Percentiles rank a stretch among this genome's conserved stretches.
Conservation (phyloP, 768 basidiomycete species). For the Tulasnella sp. region DNA sequence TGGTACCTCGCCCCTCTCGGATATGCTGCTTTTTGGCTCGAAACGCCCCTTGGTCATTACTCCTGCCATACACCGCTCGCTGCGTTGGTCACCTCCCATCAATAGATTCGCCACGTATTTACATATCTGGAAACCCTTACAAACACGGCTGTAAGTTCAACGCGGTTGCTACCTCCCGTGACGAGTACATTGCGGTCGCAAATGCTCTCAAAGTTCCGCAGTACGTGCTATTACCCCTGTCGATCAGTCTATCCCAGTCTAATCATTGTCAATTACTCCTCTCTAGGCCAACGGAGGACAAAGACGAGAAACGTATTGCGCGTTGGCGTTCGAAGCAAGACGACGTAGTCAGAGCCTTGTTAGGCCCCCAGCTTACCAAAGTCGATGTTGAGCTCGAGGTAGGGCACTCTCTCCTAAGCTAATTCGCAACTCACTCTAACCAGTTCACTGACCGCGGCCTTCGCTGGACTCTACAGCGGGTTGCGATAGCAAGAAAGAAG, state of each 20-base stretch:
- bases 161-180: constrained; percentile 55
- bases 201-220: constrained; percentile 43
- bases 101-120: constrained; percentile 74
- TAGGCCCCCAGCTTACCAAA: constrained; percentile 45
- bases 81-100: not conserved
- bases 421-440: not conserved
- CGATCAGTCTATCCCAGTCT: not conserved
- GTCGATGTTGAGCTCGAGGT: constrained; percentile 63
- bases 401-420: constrained; percentile 29
- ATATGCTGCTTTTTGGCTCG: constrained; percentile 23
- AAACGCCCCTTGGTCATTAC: constrained; percentile 2
- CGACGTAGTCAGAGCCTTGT: constrained; percentile 47
- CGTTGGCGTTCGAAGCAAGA: constrained; percentile 50
- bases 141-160: constrained; percentile 72
- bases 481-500: constrained; percentile 49
- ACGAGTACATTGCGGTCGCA: constrained; percentile 58
- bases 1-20: constrained; percentile 26
- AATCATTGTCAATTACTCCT: not conserved
- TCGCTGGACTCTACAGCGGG: constrained; percentile 38
- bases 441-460: not conserved
- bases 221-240: not conserved
- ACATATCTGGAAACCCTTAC: constrained; percentile 81
- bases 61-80: not conserved
- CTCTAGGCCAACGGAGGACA: constrained; percentile 29
- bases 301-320: constrained; percentile 39